phyloP scores from a whole-genome alignment of 1,284 basidiomycete genomes.

The Heterobasidion annosum region DNA sequence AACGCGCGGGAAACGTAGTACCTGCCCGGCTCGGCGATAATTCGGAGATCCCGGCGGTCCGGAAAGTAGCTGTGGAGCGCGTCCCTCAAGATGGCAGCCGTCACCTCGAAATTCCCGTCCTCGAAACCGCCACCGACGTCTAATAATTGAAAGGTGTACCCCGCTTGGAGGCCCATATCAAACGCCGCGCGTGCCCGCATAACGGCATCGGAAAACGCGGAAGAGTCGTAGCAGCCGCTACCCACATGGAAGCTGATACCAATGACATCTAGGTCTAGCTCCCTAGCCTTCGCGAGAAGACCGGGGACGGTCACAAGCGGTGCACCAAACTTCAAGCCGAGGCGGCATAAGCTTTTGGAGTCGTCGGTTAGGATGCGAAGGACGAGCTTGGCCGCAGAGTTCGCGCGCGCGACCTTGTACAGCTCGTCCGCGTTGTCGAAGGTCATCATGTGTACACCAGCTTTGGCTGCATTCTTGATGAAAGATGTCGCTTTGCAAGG shows the following conservation, averaged over 20 bases:
- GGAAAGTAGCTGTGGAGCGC: conserved; percentile 85
- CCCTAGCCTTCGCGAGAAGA: conserved; percentile 73
- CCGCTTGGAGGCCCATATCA: conserved; percentile 77
- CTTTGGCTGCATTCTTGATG: conserved; percentile 75
- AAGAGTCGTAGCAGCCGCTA: conserved; percentile 90
- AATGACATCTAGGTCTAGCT: conserved; percentile 80
- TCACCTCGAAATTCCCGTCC: conserved; percentile 79
- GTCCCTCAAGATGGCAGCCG: conserved; percentile 64
- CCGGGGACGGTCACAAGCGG: conserved; percentile 76
- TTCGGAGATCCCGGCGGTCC: conserved; percentile 61
- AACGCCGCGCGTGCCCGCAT: conserved; percentile 79
- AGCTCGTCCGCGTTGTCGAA: conserved; percentile 98
- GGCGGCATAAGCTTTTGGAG: conserved; percentile 87
- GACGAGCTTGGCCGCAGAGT: conserved; percentile 83
- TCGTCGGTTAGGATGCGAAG: conserved; percentile 96
- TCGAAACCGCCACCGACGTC: conserved; percentile 98
- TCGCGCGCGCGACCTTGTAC: conserved; percentile 84
- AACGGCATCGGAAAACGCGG: conserved; percentile 87
- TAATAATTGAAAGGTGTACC: conserved; percentile 79
- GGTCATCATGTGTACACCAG: conserved; percentile 88
- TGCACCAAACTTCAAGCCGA: conserved; percentile 97
- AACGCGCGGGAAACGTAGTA: conserved; percentile 94
- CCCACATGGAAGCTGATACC: conserved; percentile 99
- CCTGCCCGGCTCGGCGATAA: conserved; percentile 96
- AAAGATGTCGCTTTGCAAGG: conserved; percentile 97